Evolutionary conservation across 805 yeast genomes (phyloP), one percentile per base, ranked within the genome.

Genomic region (Pichia sporocuriosa): DNA sequence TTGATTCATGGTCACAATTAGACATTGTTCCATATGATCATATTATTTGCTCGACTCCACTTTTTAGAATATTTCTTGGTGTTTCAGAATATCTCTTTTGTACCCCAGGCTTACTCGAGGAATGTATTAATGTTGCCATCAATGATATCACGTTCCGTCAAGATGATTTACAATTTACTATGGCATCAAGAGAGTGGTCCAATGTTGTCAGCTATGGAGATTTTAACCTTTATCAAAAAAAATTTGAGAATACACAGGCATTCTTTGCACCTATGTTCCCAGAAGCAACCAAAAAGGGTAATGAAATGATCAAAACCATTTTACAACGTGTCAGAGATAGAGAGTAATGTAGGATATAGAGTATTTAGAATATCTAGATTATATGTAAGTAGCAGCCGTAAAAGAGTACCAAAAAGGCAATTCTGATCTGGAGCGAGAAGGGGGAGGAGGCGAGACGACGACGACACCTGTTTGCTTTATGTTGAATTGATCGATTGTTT

Each of bases 1-100:
- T 86, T 2, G 97, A 93, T 62, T 81, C 93, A 56, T 93, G 98
- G 98, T 76, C 73, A 54, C 80, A 79, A 48, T 64, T 86, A 32
- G 83, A 82, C 1, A 87, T 93, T 32, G 81, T 84, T 27, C 98
- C 98, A 4, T 90, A 93, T 57, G 96, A 90, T 59, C 98, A 93
- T 62, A 89, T 90, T 65, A 89, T 90, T 45, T 90, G 97, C 58
- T 85, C 96, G 1, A 93, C 98, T 0, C 98, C 98, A 28, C 50
- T 84, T 24, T 93, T 90, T 58, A 73, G 97, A 58, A 87, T 93
- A 31, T 87, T 93, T 63, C 69, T 93, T 31, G 97, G 97, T 34
- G 97, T 93, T 20, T 77, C 95, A 0, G 97, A 93, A 58, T 90
- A 87, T 59, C 65, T 93, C 25, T 93, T 90, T 59, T 79, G 95